Base-by-base conservation (phyloP, 352 stramenopile species). In the Pythium plurisporium region DNA sequence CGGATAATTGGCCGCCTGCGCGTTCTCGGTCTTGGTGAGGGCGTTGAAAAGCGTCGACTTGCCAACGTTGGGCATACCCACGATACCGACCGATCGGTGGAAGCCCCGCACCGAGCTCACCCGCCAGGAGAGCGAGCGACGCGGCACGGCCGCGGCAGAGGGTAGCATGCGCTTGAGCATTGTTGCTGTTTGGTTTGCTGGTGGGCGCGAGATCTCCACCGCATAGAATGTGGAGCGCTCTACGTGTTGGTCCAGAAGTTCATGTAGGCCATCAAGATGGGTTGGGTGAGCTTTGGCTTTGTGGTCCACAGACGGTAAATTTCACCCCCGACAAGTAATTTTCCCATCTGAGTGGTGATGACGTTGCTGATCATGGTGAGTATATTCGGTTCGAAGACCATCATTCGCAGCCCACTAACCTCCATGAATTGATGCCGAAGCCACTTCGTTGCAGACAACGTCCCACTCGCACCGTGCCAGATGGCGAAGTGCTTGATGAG, bases 21-120 rank as follows among this genome's bases (percentile, higher is more conserved):
- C 83, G 61, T 91, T 84, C 58, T 90, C 76, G 4, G 81, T 92
- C 70, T 87, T 91, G 44, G 86, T 93, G 49, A 96, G 63, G 33
- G 82, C 81, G 49, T 96, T 96, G 72, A 96, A 96, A 5, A 96
- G 72, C 44, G 86, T 94, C 2, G 81, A 93, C 56, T 96, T 96
- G 54, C 86, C 86, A 8, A 96, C 83, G 60, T 96, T 96, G 22
- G 86, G 86, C 75, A 96, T 90, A 22, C 86, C 86, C 14, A 96
- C 86, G 48, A 96, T 93, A 38, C 86, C 86, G 25, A 94, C 83
- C 8, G 85, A 91, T 2, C 85, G 82, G 59, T 93, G 82, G 67
- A 92, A 90, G 31, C 49, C 41, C 25, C 82, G 82, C 30, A 48
- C 54, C 9, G 27, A 23, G 12, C 26, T 27, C 22, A 37, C 30